Evolutionary conservation across 345 rosid genomes (phyloP).

Genomic region (Odontarrhena argentea): DNA sequence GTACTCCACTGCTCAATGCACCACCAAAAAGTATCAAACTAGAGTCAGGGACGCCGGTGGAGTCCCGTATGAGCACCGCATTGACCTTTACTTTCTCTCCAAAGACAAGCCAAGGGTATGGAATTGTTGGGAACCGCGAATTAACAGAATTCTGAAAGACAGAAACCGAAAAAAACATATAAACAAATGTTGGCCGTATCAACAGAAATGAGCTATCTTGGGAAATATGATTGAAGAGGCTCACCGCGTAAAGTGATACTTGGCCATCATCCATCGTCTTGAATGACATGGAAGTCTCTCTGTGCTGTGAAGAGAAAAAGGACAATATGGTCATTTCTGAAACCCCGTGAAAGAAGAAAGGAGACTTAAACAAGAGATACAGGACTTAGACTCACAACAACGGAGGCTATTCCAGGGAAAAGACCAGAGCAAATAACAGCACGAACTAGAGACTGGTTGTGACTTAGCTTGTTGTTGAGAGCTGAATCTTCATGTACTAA

Average conservation of each 20-base stretch:
- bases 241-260: conserved; percentile 81
- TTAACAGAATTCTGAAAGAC: conserved; percentile 89
- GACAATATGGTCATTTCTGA: background rate
- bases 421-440: conserved; percentile 96
- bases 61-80: conserved; percentile 88
- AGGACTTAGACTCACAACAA: conserved; percentile 59
- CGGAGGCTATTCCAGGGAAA: conserved; percentile 94
- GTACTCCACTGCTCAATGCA: conserved; percentile 61
- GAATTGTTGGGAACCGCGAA: conserved; percentile 79
- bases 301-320: conserved; percentile 57
- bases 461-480: conserved; percentile 77
- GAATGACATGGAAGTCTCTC: conserved; percentile 93
- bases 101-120: conserved; percentile 97
- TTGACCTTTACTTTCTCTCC: conserved; percentile 95
- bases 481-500: conserved; percentile 64
- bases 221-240: conserved; percentile 37
- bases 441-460: conserved; percentile 85
- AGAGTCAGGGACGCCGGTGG: conserved; percentile 97
- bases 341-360: background rate
- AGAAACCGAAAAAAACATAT: background rate
- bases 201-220: conserved; percentile 1
- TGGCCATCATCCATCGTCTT: conserved; percentile 98
- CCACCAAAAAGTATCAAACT: conserved; percentile 90
- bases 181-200: background rate
- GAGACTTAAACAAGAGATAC: background rate